Conservation (phyloP, 208 protist species). For the Leishmania lainsoni region DNA sequence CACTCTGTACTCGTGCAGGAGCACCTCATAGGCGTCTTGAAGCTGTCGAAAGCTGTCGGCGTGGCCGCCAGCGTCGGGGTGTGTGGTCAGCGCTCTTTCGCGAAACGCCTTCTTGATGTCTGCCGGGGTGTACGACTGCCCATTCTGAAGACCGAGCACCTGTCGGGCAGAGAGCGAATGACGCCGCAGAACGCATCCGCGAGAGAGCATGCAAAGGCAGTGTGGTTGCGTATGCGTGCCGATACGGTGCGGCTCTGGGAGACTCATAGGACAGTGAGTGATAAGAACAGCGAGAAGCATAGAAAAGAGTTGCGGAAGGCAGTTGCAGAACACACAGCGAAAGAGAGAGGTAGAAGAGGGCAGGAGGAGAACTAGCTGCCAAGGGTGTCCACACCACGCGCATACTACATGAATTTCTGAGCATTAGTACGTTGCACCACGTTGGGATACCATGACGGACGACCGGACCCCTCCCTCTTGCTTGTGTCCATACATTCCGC, state of each 20-base stretch:
- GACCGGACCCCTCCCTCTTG: not conserved
- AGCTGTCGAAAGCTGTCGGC: constrained; percentile 46
- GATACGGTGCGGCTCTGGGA: not conserved
- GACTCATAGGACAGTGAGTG: not conserved
- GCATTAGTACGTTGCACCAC: not conserved
- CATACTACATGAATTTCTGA: no score
- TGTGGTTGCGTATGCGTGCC: not conserved
- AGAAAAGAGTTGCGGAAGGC: not conserved
- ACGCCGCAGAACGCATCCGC: not conserved
- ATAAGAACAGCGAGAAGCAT: not conserved
- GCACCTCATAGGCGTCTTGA: constrained; percentile 52
- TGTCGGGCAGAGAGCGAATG: not conserved
- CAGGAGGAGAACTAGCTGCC: not conserved
- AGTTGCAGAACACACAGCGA: not conserved
- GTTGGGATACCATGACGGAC: not conserved
- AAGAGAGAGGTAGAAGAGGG: not conserved
- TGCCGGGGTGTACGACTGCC: constrained; percentile 15
- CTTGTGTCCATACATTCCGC: not conserved
- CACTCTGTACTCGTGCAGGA: constrained; percentile 29
- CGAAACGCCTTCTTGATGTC: constrained; percentile 67
- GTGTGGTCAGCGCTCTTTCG: constrained; percentile 50
- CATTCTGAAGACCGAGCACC: constrained; percentile 23
- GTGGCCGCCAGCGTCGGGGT: constrained; percentile 60
- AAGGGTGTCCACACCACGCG: not conserved
- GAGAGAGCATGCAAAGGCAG: constrained; percentile 6